Base-by-base conservation (phyloP, 2,329 filamentous ascomycete species). In the Penicillium vulpinum region DNA sequence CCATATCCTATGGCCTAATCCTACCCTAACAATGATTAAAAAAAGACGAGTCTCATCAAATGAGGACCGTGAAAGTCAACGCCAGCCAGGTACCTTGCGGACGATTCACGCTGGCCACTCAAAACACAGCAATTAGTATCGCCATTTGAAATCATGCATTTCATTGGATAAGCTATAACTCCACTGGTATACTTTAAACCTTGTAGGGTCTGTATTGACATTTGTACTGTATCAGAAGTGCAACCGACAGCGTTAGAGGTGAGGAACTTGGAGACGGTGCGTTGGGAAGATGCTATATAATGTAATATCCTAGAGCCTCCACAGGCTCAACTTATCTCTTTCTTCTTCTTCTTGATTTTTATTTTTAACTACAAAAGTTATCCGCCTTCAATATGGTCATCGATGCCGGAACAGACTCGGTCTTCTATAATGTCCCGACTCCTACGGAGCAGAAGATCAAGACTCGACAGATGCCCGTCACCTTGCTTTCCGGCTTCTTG, bases 401-500 rank as follows among this genome's bases (percentile, higher is more conserved):
- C 22, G 54, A 67, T 56, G 64, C 63, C 1, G 64, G 64, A 48
- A 54, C 43, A 29, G 60, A 63, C 31, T 50, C 60, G 6, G 35
- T 58, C 21, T 43, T 50, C 4, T 64, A 61, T 13, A 56, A 59
- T 50, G 58, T 62, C 31, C 55, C 47, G 18, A 39, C 45, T 26
- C 35, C 58, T 15, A n/a, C 11, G 15, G 53, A 63, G 56, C 73
- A 77, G 3, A 71, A 33, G 21, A 47, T 53, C 24, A 67, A 60
- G 38, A 51, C 51, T 31, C 51, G 62, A 22, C 62, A 70, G 44
- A 58, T 87, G 5, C 85, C 84, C 4, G 84, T 87, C 3, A 87
- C 83, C 0, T 76, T 87, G 0, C 75, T 87, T 0, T 86, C 84
- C 1, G 84, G 84, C 0, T 87, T 87, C 49, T 64, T 87, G 60